These are phyloP conservation scores for Neolecta irregularis DNA, from an alignment of 1,139 yeast genomes.

Conservation along the genomic window DNA sequence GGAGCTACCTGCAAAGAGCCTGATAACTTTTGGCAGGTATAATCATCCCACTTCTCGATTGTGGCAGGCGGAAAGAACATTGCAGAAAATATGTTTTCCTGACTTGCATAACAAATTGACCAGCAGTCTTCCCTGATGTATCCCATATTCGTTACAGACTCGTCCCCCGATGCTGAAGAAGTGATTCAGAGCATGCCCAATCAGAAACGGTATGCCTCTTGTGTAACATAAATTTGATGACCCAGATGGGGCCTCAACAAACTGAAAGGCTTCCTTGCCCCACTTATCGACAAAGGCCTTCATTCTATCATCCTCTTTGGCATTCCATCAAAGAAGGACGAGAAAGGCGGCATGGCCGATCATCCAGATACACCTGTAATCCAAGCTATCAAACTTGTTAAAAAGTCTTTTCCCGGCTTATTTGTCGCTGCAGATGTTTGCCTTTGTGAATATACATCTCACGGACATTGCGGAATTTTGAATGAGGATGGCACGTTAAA, in stretches of 20 bases:
- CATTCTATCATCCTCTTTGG: constrained; percentile 82
- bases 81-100: too few relatives aligned
- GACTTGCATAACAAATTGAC: too few relatives aligned
- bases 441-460: constrained; percentile 87
- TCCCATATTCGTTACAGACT: constrained; percentile 78
- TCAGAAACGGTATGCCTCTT: constrained; percentile 39
- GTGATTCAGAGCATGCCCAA: constrained; percentile 67
- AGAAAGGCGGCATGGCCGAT: constrained; percentile 78
- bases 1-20: too few relatives aligned
- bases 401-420: constrained; percentile 55
- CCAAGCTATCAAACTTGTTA: constrained; percentile 50
- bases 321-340: constrained; percentile 71
- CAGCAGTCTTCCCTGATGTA: too few relatives aligned
- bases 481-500: constrained; percentile 74
- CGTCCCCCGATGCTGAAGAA: constrained; percentile 64
- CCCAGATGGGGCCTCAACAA: constrained; percentile 55
- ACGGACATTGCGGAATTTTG: constrained; percentile 91
- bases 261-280: constrained; percentile 52
- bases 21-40: too few relatives aligned
- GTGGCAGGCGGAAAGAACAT: too few relatives aligned
- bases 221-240: neutral
- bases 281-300: constrained; percentile 66
- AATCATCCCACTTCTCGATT: too few relatives aligned
- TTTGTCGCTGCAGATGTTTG: constrained; percentile 91
- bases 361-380: constrained; percentile 96